Percentiles rank a stretch among this genome's conserved stretches.
Conservation (phyloP, 2,329 filamentous ascomycete species). For the Aspergillus carbonarius region DNA sequence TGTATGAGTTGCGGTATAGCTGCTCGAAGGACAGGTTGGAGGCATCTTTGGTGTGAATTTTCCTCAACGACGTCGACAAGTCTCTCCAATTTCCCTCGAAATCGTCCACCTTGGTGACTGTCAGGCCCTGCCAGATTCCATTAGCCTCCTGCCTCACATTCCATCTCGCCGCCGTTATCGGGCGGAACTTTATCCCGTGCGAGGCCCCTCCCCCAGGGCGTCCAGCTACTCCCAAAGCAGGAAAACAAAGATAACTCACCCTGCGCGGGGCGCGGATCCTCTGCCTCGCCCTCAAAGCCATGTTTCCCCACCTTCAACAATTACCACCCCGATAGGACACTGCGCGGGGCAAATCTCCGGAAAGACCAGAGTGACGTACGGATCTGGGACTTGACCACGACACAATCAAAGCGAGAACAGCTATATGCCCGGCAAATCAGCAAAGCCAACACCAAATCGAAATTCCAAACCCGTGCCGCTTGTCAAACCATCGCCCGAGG, state of each 20-base stretch:
- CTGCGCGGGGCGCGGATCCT: conserved; percentile 68
- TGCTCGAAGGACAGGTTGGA: conserved; percentile 91
- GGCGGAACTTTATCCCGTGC: not conserved
- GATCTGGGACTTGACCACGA: too few species aligned
- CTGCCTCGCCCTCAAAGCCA: conserved; percentile 57
- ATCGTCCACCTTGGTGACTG: conserved; percentile 62
- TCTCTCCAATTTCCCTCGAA: conserved; percentile 84
- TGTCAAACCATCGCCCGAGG: not conserved
- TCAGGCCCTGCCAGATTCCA: conserved; percentile 49
- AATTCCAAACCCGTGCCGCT: not conserved
- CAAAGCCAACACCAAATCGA: not conserved
- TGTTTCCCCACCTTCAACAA: conserved; percentile 24
- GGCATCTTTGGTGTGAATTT: conserved; percentile 91
- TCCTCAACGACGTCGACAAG: conserved; percentile 71
- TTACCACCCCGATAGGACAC: conserved; percentile 12
- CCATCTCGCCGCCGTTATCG: not conserved
- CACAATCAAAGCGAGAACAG: too few species aligned
- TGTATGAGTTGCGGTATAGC: conserved; percentile 90
- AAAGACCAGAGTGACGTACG: not conserved
- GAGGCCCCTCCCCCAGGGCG: not conserved
- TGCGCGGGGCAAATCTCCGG: conserved; percentile 14
- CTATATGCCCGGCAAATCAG: not conserved
- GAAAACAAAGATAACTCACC: conserved; percentile 49
- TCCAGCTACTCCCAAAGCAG: not conserved
- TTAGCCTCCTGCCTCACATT: not conserved